Evolutionary conservation across 2,329 filamentous ascomycete genomes (phyloP), one percentile per base, ranked within the genome.

Genomic region (Pezicula neosporulosa): DNA sequence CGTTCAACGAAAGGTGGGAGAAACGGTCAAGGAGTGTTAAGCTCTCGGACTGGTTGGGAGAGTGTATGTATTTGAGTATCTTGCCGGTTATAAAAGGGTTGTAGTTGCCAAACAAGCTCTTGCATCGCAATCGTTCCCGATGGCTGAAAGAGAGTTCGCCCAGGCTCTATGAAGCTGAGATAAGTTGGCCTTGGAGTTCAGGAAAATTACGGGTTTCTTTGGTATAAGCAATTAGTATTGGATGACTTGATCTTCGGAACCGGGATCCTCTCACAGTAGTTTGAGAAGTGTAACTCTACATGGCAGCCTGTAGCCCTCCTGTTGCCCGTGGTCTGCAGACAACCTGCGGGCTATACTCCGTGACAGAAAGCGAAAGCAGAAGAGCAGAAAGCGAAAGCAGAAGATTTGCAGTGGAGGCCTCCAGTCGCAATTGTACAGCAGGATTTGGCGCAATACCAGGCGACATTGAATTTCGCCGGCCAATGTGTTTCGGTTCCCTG

Each of bases 271-370:
- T 58, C 50, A 56, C 47, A 51, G 44, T 56, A 37, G 44, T 27
- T 10, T 48, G 19, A 4, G 50, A 48, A 48, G 43, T 44, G 51
- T 47, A 56, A 48, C 59, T 48, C 51, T 61, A 61, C 63, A 62
- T 58, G 49, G 53, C 52, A 58, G 47, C 55, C 52, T 55, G 52
- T 56, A 54, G 58, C 61, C 49, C 39, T 33, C 30, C 30, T 9
- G 30, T 33, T 33, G 30, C 9, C 30, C 30, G 30, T 33, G 12
- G 46, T 53, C 54, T 10, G 48, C 41, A 16, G n/a, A 30, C 42
- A 44, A 33, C 28, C 9, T 13, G 30, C 30, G 30, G 9, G 30
- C 30, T 33, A 13, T 10, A 13, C 12, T 33, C 30, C 12, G 30
- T 33, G 12, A 10, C 30, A 33, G 30, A 33, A 24, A 10, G 30